Conservation (phyloP, 2,329 filamentous ascomycete species). For the Alternaria arborescens region DNA sequence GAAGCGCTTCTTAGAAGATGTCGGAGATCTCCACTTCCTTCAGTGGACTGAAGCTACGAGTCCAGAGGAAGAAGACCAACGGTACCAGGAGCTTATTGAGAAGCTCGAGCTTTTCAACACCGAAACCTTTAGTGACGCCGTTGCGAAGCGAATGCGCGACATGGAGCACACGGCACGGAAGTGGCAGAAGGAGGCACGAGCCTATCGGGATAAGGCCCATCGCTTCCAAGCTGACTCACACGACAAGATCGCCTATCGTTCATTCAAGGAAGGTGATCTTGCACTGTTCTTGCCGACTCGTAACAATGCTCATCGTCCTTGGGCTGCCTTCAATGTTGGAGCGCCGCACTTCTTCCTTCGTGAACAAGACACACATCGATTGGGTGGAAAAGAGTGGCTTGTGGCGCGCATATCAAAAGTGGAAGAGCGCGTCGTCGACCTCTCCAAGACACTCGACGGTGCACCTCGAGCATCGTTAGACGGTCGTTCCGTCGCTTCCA, state of each 20-base stretch:
- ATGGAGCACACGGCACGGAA: constrained; percentile 93
- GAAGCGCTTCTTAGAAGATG: constrained; percentile 67
- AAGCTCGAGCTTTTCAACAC: constrained; percentile 81
- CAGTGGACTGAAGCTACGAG: constrained; percentile 82
- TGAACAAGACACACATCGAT: constrained; percentile 86
- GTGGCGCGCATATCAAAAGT: constrained; percentile 90
- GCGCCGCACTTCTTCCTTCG: constrained; percentile 97
- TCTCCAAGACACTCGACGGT: constrained; percentile 77
- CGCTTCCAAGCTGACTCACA: constrained; percentile 83
- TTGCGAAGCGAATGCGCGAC: constrained; percentile 90
- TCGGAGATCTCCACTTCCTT: constrained; percentile 74
- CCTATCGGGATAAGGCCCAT: constrained; percentile 88
- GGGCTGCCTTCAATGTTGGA: constrained; percentile 98
- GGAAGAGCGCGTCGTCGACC: constrained; percentile 90
- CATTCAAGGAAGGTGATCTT: constrained; percentile 96
- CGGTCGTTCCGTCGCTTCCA: constrained; percentile 60
- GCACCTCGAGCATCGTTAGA: constrained; percentile 54
- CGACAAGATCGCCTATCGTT: constrained; percentile 93
- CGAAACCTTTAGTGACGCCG: constrained; percentile 82
- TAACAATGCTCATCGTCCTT: constrained; percentile 92
- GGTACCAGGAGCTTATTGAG: constrained; percentile 77
- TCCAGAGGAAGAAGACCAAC: constrained; percentile 71
- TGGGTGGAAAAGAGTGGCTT: constrained; percentile 91
- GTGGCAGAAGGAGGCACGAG: constrained; percentile 86
- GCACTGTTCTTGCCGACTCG: constrained; percentile 93